These are phyloP conservation scores for Colletotrichum destructivum DNA, from an alignment of 2,329 filamentous ascomycete genomes.

Conservation along the genomic window DNA sequence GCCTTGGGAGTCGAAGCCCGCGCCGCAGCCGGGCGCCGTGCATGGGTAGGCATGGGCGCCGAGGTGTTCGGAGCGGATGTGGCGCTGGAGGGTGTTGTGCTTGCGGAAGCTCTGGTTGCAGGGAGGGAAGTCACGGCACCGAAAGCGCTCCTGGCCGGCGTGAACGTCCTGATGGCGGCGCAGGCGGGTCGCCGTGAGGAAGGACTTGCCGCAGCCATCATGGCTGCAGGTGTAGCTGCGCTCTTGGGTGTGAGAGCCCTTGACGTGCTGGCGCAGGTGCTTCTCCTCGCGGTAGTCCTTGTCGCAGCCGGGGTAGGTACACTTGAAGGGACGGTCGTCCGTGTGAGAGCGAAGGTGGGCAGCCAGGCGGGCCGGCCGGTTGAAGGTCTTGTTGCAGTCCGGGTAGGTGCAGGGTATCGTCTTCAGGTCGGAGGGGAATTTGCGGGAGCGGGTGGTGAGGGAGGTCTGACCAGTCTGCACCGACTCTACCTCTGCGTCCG, in stretches of 20 bases:
- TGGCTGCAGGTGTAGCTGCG: slow-evolving; percentile 79
- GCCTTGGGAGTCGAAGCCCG: slow-evolving; percentile 81
- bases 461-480: slow-evolving; percentile 40
- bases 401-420: slow-evolving; percentile 82
- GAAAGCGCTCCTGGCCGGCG: slow-evolving; percentile 81
- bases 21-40: slow-evolving; percentile 71
- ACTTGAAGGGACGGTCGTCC: slow-evolving; percentile 85
- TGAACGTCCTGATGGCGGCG: slow-evolving; percentile 85
- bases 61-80: slow-evolving; percentile 84
- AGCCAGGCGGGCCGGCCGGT: slow-evolving; percentile 84
- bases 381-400: slow-evolving; percentile 86
- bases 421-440: slow-evolving; percentile 81
- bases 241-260: slow-evolving; percentile 82
- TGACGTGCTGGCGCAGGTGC: slow-evolving; percentile 88
- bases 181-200: slow-evolving; percentile 84
- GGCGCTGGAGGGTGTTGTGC: slow-evolving; percentile 86
- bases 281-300: slow-evolving; percentile 91
- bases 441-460: slow-evolving; percentile 51
- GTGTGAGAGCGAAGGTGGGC: slow-evolving; percentile 89
- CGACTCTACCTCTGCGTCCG: slow-evolving; percentile 40
- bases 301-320: slow-evolving; percentile 78
- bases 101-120: slow-evolving; percentile 89
- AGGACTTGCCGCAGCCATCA: slow-evolving; percentile 82
- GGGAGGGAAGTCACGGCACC: slow-evolving; percentile 78
- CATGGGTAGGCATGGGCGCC: slow-evolving; percentile 81